Evolutionary conservation across 176 grass and related monocot species (phyloP).

Genomic region (Bromus sterilis): DNA sequence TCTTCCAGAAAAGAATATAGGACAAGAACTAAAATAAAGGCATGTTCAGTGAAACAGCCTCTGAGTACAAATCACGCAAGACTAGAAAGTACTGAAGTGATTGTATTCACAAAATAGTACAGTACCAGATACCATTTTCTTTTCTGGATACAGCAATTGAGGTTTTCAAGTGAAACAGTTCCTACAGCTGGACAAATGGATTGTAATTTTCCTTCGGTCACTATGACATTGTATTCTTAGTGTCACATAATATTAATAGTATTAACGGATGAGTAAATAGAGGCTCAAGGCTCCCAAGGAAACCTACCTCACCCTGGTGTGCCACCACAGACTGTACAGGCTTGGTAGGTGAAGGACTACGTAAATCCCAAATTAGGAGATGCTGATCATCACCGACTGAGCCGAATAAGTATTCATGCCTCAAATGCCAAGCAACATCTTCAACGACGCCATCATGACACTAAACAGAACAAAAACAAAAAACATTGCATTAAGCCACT

Average conservation of each 20-base stretch:
- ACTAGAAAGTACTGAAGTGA: background rate
- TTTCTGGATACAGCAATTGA: background rate
- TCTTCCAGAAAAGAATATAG: background rate
- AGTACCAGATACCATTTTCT: background rate
- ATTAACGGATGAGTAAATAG: background rate
- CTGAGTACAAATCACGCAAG: background rate
- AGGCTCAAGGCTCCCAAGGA: conserved; percentile 4
- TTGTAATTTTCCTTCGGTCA: background rate
- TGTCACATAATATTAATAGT: background rate
- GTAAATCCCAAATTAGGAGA: conserved; percentile 79
- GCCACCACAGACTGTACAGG: conserved; percentile 80
- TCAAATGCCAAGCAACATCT: conserved; percentile 98
- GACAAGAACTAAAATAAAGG: background rate
- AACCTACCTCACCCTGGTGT: conserved; percentile 90
- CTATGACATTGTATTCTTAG: background rate
- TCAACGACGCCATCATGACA: conserved; percentile 90
- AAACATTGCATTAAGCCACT: conserved; percentile 4
- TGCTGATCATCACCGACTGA: conserved; percentile 82
- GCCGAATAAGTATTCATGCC: conserved; percentile 89
- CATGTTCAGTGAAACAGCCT: background rate
- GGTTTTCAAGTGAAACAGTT: background rate
- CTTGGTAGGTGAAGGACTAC: conserved; percentile 43
- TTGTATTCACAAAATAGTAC: too few species aligned
- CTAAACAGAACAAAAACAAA: conserved; percentile 40
- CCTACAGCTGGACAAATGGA: background rate